Conservation (phyloP, 2,329 filamentous ascomycete species). For the Tolypocladium ophioglossoides region DNA sequence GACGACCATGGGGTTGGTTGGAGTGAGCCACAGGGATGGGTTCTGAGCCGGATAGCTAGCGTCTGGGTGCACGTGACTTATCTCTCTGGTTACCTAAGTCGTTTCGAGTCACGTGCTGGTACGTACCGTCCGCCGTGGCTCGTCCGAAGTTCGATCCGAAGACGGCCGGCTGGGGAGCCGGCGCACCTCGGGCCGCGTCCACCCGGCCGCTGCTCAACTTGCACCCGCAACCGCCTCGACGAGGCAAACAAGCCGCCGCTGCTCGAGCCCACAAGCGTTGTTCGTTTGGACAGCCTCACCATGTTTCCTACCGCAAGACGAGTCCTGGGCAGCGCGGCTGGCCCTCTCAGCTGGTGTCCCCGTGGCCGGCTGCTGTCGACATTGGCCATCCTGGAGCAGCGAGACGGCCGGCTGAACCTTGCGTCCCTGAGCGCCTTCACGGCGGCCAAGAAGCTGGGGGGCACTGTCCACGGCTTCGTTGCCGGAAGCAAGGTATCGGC, state of each 20-base stretch:
- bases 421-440: slow-evolving; percentile 78
- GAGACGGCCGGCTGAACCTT: slow-evolving; percentile 73
- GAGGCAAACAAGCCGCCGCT: not conserved
- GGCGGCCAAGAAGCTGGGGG: slow-evolving; percentile 78
- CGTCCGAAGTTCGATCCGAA: too few relatives aligned
- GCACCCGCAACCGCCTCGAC: not conserved
- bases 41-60: not conserved
- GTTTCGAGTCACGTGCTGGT: not conserved
- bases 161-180: not conserved
- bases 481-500: slow-evolving; percentile 69
- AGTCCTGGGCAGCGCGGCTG: slow-evolving; percentile 11
- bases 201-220: slow-evolving; percentile 4
- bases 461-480: slow-evolving; percentile 75
- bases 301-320: slow-evolving; percentile 22
- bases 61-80: not conserved
- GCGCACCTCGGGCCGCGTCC: slow-evolving; percentile 18
- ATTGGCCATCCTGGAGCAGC: slow-evolving; percentile 85
- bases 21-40: not conserved
- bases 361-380: slow-evolving; percentile 59
- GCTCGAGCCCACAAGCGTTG: not conserved
- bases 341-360: not conserved
- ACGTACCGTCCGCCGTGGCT: not conserved
- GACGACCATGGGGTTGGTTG: slow-evolving; percentile 9
- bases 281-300: slow-evolving; percentile 4
- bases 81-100: not conserved